Percentiles rank a stretch among this genome's conserved stretches.
Evolutionary conservation across 805 yeast species (phyloP).

Genomic region (Lipomyces anomalus): DNA sequence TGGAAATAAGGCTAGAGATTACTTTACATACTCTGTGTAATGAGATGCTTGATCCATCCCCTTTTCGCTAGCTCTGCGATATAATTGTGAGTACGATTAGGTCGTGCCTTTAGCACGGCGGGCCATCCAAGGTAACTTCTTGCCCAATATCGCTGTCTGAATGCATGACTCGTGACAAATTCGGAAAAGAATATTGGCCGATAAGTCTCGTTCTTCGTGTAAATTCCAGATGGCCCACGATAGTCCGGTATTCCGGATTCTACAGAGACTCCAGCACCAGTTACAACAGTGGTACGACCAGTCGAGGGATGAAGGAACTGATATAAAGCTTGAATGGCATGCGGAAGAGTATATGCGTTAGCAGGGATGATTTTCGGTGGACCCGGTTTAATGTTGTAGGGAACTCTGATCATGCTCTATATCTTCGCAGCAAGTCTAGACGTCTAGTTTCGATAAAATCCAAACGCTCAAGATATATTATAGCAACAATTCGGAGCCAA

Average conservation of each 20-base stretch:
- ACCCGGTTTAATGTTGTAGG: slow-evolving; percentile 11
- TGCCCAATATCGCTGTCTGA: slow-evolving; percentile 30
- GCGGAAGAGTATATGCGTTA: slow-evolving; percentile 9
- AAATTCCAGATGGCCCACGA: slow-evolving; percentile 29
- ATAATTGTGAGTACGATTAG: slow-evolving; percentile 23
- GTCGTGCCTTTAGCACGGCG: slow-evolving; percentile 20
- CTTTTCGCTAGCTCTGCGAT: slow-evolving; percentile 18
- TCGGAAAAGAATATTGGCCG: slow-evolving; percentile 30
- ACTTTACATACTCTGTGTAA: slow-evolving; percentile 24
- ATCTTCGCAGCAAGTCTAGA: neutral
- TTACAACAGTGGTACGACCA: slow-evolving; percentile 24
- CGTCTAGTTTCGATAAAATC: neutral
- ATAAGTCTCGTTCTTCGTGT: slow-evolving; percentile 25
- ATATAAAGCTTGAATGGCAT: slow-evolving; percentile 12
- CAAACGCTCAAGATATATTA: too few relatives aligned
- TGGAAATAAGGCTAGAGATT: too few relatives aligned
- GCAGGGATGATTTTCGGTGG: slow-evolving; percentile 17
- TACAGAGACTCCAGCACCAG: slow-evolving; percentile 31
- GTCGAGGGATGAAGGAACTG: slow-evolving; percentile 18
- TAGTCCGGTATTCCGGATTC: slow-evolving; percentile 32
- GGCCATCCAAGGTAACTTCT: slow-evolving; percentile 27
- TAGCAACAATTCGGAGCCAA: too few relatives aligned
- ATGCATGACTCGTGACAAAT: slow-evolving; percentile 20
- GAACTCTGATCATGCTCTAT: slow-evolving; percentile 18
- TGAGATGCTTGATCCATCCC: slow-evolving; percentile 18